Evolutionary conservation across 345 rosid genomes (phyloP).

Genomic region (Laguncularia racemosa): DNA sequence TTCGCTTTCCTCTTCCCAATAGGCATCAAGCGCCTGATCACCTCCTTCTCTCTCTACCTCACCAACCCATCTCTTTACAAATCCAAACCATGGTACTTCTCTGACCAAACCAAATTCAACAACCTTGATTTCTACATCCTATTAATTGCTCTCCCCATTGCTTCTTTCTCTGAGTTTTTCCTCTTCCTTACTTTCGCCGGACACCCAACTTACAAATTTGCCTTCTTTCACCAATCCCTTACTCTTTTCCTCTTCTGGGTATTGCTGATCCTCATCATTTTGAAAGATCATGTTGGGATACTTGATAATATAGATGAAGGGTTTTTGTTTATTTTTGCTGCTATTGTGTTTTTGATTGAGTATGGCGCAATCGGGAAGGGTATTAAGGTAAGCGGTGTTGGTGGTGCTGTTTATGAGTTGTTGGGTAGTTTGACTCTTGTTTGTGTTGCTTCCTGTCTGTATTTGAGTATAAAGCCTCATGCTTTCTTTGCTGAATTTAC

Average conservation of each 20-base stretch:
- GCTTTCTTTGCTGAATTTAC: conserved; percentile 44
- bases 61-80: conserved; percentile 39
- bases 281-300: conserved; percentile 22
- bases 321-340: conserved; percentile 22
- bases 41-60: conserved; percentile 48
- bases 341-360: conserved; percentile 37
- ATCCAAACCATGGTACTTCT: conserved; percentile 49
- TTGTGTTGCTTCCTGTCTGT: conserved; percentile 43
- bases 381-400: conserved; percentile 23
- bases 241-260: conserved; percentile 39
- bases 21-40: conserved; percentile 43
- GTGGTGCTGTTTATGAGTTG: conserved; percentile 25
- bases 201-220: conserved; percentile 38
- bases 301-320: conserved; percentile 17
- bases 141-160: conserved; percentile 39
- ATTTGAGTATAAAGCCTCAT: conserved; percentile 36
- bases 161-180: conserved; percentile 40
- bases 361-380: conserved; percentile 31
- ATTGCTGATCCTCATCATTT: conserved; percentile 23
- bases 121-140: conserved; percentile 49
- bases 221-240: conserved; percentile 36
- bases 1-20: conserved; percentile 37
- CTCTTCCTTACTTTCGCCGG: conserved; percentile 34
- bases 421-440: conserved; percentile 30
- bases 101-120: conserved; percentile 27